Percentiles rank a stretch among this genome's conserved stretches.
These are phyloP conservation scores for Metarhizium anisopliae DNA, from an alignment of 2,329 filamentous ascomycete species.

Conservation along the genomic window DNA sequence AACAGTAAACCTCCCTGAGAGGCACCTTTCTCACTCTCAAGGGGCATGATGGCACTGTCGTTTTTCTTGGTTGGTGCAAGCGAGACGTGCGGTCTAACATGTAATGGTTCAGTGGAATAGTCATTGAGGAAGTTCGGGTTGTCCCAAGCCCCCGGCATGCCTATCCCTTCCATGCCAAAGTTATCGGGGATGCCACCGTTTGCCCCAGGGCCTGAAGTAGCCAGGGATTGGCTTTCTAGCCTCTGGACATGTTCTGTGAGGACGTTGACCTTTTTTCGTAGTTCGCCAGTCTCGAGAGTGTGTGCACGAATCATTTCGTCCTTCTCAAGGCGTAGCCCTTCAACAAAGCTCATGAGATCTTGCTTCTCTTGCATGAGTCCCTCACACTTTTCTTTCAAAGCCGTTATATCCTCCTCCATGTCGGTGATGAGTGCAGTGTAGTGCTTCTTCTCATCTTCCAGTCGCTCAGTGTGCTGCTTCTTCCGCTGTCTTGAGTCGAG, in stretches of 20 bases:
- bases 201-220: slow-evolving; percentile 26
- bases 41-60: slow-evolving; percentile 24
- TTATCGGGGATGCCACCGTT: slow-evolving; percentile 58
- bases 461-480: slow-evolving; percentile 94
- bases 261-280: slow-evolving; percentile 85
- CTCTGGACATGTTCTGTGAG: slow-evolving; percentile 65
- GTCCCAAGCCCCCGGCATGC: slow-evolving; percentile 77
- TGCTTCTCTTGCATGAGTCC: slow-evolving; percentile 66
- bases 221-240: slow-evolving; percentile 51
- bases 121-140: slow-evolving; percentile 64
- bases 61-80: slow-evolving; percentile 45
- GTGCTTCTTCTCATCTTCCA: slow-evolving; percentile 95
- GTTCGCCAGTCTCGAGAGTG: slow-evolving; percentile 81
- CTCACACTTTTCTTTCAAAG: slow-evolving; percentile 60
- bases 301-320: slow-evolving; percentile 83
- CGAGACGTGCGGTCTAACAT: slow-evolving; percentile 48
- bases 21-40: slow-evolving; percentile 52
- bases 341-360: slow-evolving; percentile 65
- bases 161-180: slow-evolving; percentile 77
- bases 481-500: slow-evolving; percentile 95
- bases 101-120: slow-evolving; percentile 52
- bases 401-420: slow-evolving; percentile 68
- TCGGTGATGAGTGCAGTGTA: slow-evolving; percentile 67
- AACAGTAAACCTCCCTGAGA: slow-evolving; percentile 77
- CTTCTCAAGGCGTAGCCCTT: slow-evolving; percentile 74